Evolutionary conservation across 129 eudicot species (phyloP).

Genomic region (Centaurea solstitialis): DNA sequence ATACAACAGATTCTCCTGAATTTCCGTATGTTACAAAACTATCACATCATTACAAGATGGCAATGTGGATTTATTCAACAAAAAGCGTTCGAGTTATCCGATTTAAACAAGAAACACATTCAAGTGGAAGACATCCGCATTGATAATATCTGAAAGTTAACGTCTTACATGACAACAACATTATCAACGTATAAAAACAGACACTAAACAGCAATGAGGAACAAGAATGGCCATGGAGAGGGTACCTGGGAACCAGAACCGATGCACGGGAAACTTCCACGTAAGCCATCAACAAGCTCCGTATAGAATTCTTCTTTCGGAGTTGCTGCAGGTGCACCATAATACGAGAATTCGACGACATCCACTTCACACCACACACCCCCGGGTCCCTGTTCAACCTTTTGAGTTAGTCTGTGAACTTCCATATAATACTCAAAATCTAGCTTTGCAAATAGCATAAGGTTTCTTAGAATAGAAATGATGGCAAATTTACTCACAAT

Average conservation of each 20-base stretch:
- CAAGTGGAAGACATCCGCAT: background rate
- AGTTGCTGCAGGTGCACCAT: constrained; percentile 76
- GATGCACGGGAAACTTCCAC: constrained; percentile 69
- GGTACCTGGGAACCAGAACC: constrained; percentile 93
- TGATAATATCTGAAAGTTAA: background rate
- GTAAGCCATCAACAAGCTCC: constrained; percentile 77
- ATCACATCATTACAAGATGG: background rate
- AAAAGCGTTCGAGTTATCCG: background rate
- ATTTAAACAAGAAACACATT: background rate
- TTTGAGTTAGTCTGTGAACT: constrained; percentile 13
- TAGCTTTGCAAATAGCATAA: background rate
- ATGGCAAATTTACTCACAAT: background rate
- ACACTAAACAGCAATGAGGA: background rate
- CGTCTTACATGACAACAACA: background rate
- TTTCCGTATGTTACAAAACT: background rate
- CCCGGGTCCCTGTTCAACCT: constrained; percentile 76
- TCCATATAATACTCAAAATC: background rate
- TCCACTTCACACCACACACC: constrained; percentile 95
- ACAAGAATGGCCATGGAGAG: background rate
- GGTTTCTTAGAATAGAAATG: background rate
- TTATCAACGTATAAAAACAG: background rate
- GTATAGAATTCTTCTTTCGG: constrained; percentile 66
- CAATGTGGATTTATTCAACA: background rate
- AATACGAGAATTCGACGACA: constrained; percentile 81
- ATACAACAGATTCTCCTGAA: background rate